These are phyloP conservation scores for Aspergillus hancockii DNA, from an alignment of 495 filamentous ascomycete genomes.

Conservation along the genomic window DNA sequence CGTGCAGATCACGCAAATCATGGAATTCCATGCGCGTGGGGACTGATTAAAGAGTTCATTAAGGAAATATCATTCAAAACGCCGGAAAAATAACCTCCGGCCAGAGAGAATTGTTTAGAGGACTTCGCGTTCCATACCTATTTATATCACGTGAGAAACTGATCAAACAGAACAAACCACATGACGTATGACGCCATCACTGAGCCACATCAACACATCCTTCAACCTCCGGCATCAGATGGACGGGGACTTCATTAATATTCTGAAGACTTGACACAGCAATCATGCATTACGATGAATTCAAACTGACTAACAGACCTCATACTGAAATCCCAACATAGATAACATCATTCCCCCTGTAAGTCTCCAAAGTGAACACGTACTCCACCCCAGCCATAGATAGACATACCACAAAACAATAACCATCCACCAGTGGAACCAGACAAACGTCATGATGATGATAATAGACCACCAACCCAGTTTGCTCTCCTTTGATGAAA, in stretches of 20 bases:
- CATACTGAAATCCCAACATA: too few species aligned
- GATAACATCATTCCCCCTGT: too few species aligned
- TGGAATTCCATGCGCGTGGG: neutral
- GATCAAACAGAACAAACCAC: neutral
- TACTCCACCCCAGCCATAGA: conserved; percentile 6
- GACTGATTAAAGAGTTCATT: neutral
- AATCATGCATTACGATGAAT: too few species aligned
- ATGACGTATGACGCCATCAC: neutral
- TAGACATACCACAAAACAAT: too few species aligned
- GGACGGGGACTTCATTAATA: too few species aligned
- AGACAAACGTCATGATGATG: conserved; percentile 19
- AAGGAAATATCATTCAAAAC: neutral
- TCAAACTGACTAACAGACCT: too few species aligned
- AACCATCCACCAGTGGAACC: neutral
- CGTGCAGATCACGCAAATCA: neutral
- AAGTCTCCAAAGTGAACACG: too few species aligned
- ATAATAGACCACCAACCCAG: neutral
- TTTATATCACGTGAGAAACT: conserved; percentile 3
- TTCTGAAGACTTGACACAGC: too few species aligned
- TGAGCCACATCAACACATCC: neutral
- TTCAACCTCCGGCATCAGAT: neutral
- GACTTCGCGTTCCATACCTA: neutral
- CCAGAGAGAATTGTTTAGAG: neutral
- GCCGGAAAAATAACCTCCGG: neutral
- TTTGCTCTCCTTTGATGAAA: too few species aligned